Evolutionary conservation across 1,139 yeast genomes (phyloP), one percentile per base, ranked within the genome.

Genomic region (Magnusiomyces paraingens): DNA sequence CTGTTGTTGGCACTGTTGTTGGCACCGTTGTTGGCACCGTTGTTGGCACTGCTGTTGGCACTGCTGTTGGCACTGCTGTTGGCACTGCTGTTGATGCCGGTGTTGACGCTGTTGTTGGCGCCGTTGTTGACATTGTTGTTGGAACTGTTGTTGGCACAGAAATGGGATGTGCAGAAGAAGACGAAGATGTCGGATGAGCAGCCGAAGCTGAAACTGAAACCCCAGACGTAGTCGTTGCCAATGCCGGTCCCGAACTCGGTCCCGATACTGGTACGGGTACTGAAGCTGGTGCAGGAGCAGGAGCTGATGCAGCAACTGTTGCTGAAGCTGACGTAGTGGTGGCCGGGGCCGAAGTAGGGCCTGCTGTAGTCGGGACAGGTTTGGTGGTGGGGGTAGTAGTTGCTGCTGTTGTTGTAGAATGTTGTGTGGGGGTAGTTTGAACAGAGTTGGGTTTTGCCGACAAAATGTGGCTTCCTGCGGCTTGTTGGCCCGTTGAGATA

Each of bases 331-430:
- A 32, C 51, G 53, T 11, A 35, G 35, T 20, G 46, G 56, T 3
- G 46, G 32, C 21, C 55, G 59, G 18, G 47, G 45, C 18, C 51
- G 59, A 48, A 46, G 59, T 22, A 49, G 58, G 8, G 8, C 11
- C 11, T 47, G 57, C 14, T 56, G 62, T 36, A 11, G 41, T 38
- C n/a, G 52, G 32, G 49, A 42, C n/a, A n/a, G n/a, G n/a, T n/a
- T n/a, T n/a, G n/a, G n/a, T n/a, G n/a, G n/a, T n/a, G n/a, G n/a
- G n/a, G n/a, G n/a, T n/a, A n/a, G n/a, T n/a, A n/a, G n/a, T n/a
- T n/a, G n/a, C n/a, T n/a, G n/a, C n/a, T n/a, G n/a, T n/a, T n/a
- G n/a, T n/a, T n/a, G n/a, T n/a, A n/a, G n/a, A n/a, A n/a, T n/a
- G n/a, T n/a, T n/a, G n/a, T n/a, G n/a, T n/a, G n/a, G n/a, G n/a